phyloP scores from a whole-genome alignment of 345 rosid species.

The Hibiscus tridactylites region DNA sequence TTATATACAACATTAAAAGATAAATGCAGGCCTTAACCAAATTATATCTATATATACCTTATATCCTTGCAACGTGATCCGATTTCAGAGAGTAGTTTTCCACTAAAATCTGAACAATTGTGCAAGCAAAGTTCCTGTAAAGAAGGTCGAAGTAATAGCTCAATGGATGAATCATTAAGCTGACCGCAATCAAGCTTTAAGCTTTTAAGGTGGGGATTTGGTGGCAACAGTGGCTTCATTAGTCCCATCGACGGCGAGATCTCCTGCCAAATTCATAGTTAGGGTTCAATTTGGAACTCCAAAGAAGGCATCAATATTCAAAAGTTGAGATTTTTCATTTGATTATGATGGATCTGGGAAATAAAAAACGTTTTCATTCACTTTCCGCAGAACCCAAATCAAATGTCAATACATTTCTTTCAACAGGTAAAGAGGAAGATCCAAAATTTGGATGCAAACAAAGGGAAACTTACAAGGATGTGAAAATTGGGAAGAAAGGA shows the following conservation, averaged over 20 bases:
- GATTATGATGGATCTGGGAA: neutral
- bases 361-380: neutral
- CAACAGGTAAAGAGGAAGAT: neutral
- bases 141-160: slow-evolving; percentile 48
- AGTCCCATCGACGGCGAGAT: slow-evolving; percentile 46
- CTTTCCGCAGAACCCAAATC: no score
- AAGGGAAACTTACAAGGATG: slow-evolving; percentile 40
- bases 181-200: slow-evolving; percentile 72
- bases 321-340: neutral
- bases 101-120: slow-evolving; percentile 67
- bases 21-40: neutral
- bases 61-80: slow-evolving; percentile 60
- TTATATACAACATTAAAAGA: neutral
- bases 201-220: slow-evolving; percentile 57
- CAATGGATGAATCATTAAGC: slow-evolving; percentile 57
- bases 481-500: slow-evolving; percentile 71
- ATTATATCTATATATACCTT: slow-evolving; percentile 36
- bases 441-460: neutral
- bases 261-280: slow-evolving; percentile 28
- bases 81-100: slow-evolving; percentile 69
- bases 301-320: neutral
- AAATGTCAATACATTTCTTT: neutral
- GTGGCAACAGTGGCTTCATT: slow-evolving; percentile 59
- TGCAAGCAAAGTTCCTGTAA: slow-evolving; percentile 58
- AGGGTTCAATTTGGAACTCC: neutral